Conservation (phyloP, 164 flowering plant species). For the Chloranthus sessilifolius region DNA sequence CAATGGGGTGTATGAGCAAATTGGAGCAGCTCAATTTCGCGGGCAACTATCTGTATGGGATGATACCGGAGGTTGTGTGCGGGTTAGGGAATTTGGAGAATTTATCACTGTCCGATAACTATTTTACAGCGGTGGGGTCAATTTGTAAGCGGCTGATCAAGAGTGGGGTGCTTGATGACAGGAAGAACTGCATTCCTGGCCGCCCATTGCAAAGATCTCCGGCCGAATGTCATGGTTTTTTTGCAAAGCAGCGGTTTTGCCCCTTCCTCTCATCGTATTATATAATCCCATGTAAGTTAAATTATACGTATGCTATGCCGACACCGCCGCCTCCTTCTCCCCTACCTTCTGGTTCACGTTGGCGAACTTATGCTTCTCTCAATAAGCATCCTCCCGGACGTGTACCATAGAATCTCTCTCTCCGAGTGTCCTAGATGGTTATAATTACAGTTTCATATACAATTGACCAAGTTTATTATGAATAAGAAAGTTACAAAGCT, state of each 20-base stretch:
- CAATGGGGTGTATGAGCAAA: constrained; percentile 40
- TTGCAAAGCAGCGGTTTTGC: constrained; percentile 2
- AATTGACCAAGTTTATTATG: no score
- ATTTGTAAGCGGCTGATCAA: constrained; percentile 2
- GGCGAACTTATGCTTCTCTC: not conserved
- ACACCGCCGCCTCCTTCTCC: not conserved
- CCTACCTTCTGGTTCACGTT: not conserved
- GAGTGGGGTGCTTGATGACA: constrained; percentile 12
- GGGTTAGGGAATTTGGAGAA: constrained; percentile 20
- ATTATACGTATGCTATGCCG: not conserved
- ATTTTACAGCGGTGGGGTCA: constrained; percentile 13
- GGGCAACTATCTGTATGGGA: constrained; percentile 36
- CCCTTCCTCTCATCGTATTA: not conserved
- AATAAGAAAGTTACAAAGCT: no score
- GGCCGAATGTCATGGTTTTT: constrained; percentile 10
- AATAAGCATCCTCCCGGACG: not conserved
- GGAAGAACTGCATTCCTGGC: constrained; percentile 17
- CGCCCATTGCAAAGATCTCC: constrained; percentile 13
- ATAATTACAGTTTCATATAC: no score
- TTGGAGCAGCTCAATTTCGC: constrained; percentile 40
- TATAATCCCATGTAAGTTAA: not conserved
- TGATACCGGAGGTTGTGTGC: constrained; percentile 52
- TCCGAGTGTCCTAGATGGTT: no score
- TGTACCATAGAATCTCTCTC: no score
- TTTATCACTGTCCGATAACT: constrained; percentile 14